These are phyloP conservation scores for Naematelia encephala DNA, from an alignment of 768 basidiomycete genomes.

Conservation along the genomic window DNA sequence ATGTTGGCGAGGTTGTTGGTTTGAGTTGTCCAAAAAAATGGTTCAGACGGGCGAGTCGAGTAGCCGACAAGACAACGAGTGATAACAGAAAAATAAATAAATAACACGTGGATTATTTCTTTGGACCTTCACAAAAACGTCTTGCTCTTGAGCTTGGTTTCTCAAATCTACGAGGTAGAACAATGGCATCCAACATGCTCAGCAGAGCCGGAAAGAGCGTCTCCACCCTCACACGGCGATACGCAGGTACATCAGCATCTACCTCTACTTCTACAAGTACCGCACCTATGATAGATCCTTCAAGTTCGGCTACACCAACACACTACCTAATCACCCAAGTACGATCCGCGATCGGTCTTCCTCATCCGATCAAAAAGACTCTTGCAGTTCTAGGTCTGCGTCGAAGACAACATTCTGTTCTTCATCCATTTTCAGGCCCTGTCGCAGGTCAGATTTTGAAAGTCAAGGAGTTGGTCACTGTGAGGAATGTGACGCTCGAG, in stretches of 20 bases:
- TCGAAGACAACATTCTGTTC: conserved; percentile 79
- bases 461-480: conserved; percentile 86
- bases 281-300: not conserved
- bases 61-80: too few species aligned
- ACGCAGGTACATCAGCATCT: conserved; percentile 5
- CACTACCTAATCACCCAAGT: conserved; percentile 87
- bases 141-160: not conserved
- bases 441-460: conserved; percentile 79
- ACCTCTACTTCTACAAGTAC: not conserved
- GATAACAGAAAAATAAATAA: too few species aligned
- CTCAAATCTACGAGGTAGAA: not conserved
- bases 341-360: conserved; percentile 81
- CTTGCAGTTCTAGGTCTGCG: conserved; percentile 73
- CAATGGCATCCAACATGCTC: too few species aligned
- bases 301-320: conserved; percentile 52
- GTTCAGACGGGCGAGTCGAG: too few species aligned
- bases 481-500: conserved; percentile 69
- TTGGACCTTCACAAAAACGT: too few species aligned
- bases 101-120: too few species aligned
- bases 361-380: conserved; percentile 66
- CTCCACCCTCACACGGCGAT: not conserved
- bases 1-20: not conserved
- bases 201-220: not conserved
- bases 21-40: not conserved
- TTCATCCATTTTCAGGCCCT: conserved; percentile 68